These are phyloP conservation scores for Brettanomyces sp. DNA, from an alignment of 805 yeast genomes.

Conservation along the genomic window DNA sequence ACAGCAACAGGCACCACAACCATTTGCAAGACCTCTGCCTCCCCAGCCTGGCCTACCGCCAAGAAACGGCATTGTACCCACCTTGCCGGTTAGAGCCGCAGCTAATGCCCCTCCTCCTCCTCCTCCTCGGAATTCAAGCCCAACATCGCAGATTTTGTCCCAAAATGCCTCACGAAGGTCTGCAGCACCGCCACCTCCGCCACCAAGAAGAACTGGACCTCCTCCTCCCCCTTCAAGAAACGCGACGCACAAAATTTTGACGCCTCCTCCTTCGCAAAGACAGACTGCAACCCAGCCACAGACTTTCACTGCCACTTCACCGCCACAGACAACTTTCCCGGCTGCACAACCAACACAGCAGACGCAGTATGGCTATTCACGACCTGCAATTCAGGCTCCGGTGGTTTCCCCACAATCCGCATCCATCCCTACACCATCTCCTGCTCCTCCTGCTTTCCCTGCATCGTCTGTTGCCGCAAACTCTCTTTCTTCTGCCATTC, in stretches of 20 bases:
- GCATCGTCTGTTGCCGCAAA: constrained; percentile 5
- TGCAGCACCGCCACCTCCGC: constrained; percentile 15
- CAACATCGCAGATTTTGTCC: not conserved
- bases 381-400: not conserved
- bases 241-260: constrained; percentile 14
- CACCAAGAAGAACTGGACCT: constrained; percentile 18
- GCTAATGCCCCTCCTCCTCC: constrained; percentile 1
- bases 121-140: not conserved
- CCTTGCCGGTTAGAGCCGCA: not conserved
- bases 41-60: constrained; percentile 3
- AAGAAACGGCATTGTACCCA: not conserved
- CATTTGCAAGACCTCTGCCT: constrained; percentile 5
- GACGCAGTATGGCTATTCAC: not conserved
- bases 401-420: not conserved
- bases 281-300: constrained; percentile 31
- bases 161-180: not conserved
- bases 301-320: constrained; percentile 10
- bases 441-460: constrained; percentile 7
- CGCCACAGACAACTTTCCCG: constrained; percentile 6
- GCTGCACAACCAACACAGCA: not conserved
- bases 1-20: constrained; percentile 3
- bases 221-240: constrained; percentile 15
- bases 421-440: constrained; percentile 17
- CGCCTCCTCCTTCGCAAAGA: constrained; percentile 27
- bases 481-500: constrained; percentile 18